These are phyloP conservation scores for Tuber microsphaerosporum DNA, from an alignment of 495 filamentous ascomycete species.

Conservation along the genomic window DNA sequence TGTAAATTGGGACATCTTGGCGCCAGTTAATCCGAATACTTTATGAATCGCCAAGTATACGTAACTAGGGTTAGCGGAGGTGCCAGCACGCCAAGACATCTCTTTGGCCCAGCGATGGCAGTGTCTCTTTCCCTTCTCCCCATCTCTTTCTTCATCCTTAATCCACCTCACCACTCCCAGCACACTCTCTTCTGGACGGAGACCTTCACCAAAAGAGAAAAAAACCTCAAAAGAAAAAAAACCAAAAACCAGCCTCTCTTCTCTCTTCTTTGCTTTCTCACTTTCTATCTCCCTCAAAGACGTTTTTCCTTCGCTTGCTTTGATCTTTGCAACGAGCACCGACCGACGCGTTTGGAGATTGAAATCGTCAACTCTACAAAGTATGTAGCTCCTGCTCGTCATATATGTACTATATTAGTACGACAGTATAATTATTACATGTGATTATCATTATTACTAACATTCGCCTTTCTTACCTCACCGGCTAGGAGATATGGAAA, in stretches of 20 bases:
- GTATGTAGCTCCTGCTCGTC: neutral
- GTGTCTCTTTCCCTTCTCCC: neutral
- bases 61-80: neutral
- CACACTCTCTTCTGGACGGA: neutral
- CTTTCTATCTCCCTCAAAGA: neutral
- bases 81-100: neutral
- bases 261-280: neutral
- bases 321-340: neutral
- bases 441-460: too few relatives aligned
- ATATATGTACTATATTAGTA: too few relatives aligned
- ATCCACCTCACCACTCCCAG: neutral
- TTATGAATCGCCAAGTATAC: too few relatives aligned
- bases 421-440: too few relatives aligned
- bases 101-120: neutral
- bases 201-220: neutral
- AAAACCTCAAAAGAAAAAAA: neutral
- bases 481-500: too few relatives aligned
- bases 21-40: too few relatives aligned
- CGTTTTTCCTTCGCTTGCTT: neutral
- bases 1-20: too few relatives aligned
- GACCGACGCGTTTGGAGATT: neutral
- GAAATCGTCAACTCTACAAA: neutral
- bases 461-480: too few relatives aligned
- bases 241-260: neutral
- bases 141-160: constrained; percentile 1